Conservation (phyloP, 306 rosid genomes). For the Herpetospermum pedunculosum region DNA sequence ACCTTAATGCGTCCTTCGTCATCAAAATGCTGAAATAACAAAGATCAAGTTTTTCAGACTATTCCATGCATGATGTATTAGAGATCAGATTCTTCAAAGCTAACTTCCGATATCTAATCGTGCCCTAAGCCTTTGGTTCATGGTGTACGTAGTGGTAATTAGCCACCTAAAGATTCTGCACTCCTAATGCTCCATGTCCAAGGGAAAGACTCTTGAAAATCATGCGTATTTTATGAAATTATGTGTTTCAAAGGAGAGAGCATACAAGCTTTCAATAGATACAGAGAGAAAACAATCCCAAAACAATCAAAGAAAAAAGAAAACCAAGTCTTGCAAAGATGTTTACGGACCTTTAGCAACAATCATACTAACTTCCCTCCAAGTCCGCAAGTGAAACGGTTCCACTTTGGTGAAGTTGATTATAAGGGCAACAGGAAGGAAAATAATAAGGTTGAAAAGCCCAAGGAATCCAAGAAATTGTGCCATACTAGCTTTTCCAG, state of each 20-base stretch:
- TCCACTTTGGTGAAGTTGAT: conserved; percentile 51
- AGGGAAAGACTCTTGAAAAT: background rate
- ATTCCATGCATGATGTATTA: background rate
- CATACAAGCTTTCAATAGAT: background rate
- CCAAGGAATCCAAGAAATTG: conserved; percentile 90
- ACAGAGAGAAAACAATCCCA: background rate
- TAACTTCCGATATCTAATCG: background rate
- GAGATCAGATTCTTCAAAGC: background rate
- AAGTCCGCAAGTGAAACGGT: conserved; percentile 49
- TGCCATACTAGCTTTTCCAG: conserved; percentile 84
- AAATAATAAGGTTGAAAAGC: conserved; percentile 60
- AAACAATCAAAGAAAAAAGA: background rate
- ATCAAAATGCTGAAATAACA: background rate
- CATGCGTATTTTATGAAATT: background rate
- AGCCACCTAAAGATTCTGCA: background rate
- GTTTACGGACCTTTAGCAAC: conserved; percentile 75
- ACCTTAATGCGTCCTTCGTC: background rate
- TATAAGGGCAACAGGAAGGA: conserved; percentile 64
- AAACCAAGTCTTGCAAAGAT: background rate
- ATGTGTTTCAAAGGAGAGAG: background rate
- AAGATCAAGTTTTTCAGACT: background rate
- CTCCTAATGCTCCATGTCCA: background rate
- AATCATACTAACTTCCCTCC: conserved; percentile 72
- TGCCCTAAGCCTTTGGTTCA: background rate
- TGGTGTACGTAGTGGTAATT: background rate